Percentiles rank a stretch among this genome's conserved stretches.
phyloP scores from a whole-genome alignment of 2,329 filamentous ascomycete genomes.

The Colletotrichum australisinense region DNA sequence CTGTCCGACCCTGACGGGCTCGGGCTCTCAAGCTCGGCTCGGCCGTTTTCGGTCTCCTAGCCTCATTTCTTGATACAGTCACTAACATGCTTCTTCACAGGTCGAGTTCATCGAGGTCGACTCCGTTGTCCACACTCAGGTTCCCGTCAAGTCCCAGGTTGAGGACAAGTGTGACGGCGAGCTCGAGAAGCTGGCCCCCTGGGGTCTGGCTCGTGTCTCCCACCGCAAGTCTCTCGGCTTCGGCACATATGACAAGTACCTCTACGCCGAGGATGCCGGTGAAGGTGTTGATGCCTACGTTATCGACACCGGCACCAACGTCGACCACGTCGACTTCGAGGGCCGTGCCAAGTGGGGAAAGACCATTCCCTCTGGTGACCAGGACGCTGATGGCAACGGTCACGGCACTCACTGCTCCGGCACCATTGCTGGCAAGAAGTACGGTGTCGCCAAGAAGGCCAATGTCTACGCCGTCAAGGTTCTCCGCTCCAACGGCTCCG shows the following conservation, averaged over 20 bases:
- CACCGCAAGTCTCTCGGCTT: slow-evolving; percentile 91
- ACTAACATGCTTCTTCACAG: slow-evolving; percentile 59
- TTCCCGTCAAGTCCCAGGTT: slow-evolving; percentile 51
- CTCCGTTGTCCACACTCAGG: slow-evolving; percentile 87
- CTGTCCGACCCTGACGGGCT: neutral
- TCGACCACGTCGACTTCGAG: slow-evolving; percentile 95
- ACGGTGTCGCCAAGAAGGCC: slow-evolving; percentile 99
- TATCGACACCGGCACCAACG: slow-evolving; percentile 97
- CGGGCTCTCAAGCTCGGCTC: neutral
- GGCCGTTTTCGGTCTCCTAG: neutral
- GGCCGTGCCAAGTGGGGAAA: slow-evolving; percentile 96
- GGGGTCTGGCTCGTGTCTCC: slow-evolving; percentile 98
- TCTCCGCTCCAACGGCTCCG: slow-evolving; percentile 94
- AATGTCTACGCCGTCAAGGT: slow-evolving; percentile 98
- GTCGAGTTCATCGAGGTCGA: slow-evolving; percentile 97
- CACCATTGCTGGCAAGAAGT: slow-evolving; percentile 97
- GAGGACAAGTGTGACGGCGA: slow-evolving; percentile 63
- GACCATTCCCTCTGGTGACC: slow-evolving; percentile 89
- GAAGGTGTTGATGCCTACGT: slow-evolving; percentile 99
- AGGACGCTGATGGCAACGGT: slow-evolving; percentile 93
- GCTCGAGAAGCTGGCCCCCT: slow-evolving; percentile 93
- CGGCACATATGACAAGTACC: slow-evolving; percentile 97
- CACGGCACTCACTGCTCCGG: slow-evolving; percentile 99
- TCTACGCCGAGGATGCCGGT: slow-evolving; percentile 88
- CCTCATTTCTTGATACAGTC: neutral